Evolutionary conservation across 176 grass and related monocot genomes (phyloP), one percentile per base, ranked within the genome.

Genomic region (Aechmea fasciata): DNA sequence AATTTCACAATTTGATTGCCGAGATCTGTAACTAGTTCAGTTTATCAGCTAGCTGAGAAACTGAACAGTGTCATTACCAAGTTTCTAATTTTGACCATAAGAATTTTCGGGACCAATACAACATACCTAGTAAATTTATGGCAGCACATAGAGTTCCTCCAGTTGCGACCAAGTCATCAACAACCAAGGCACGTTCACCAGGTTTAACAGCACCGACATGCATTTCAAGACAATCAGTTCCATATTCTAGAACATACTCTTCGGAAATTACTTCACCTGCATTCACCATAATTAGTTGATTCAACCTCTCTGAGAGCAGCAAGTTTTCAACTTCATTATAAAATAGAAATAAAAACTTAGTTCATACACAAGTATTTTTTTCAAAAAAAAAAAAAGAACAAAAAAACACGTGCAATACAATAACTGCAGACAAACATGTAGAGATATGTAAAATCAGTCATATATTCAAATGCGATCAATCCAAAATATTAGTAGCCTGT

Each of bases 181-280:
- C 81, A 50, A 88, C 81, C 51, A 88, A 51, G 48, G 85, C 81
- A 0, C 66, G 81, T 22, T 88, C 85, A 8, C 85, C 81, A 6
- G 81, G 24, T 59, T 84, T 69, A 1, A 84, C 81, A 5, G 81
- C 85, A 13, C 66, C 85, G 13, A 88, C 61, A 73, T 88, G 85
- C 85, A 88, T 84, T 64, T 88, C 51, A 65, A 88, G 77, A 69
- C 85, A 88, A 57, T 88, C 85, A 3, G 81, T 73, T 41, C 85
- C 85, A 13, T 88, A 88, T 49, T 88, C 85, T 2, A 88, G 81
- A 51, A 78, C 81, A 48, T 88, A 88, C 50, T 83, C 68, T 57
- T 88, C 78, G 10, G 85, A 88, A 1, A 88, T 84, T 24, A 88
- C 85, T 51, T 88, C 78, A 63, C 85, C 85, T 88, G 19, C n/a